Conservation (phyloP, 1,284 basidiomycete genomes). For the Ceratobasidium sp. region DNA sequence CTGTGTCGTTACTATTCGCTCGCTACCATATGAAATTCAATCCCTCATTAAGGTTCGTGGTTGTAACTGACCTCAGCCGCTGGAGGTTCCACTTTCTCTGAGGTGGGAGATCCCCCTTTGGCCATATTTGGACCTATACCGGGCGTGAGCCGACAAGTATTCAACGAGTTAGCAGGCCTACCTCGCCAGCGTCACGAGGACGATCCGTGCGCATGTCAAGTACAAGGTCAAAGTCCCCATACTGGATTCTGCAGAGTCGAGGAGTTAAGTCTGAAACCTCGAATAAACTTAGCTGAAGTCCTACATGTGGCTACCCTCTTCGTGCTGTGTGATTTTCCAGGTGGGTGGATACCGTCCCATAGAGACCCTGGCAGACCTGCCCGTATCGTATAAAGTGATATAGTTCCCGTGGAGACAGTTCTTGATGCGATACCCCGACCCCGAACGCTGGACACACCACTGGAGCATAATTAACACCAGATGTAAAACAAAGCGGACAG, state of each 20-base stretch:
- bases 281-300: too few relatives aligned
- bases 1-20: not conserved
- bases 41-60: not conserved
- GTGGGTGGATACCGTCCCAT: not conserved
- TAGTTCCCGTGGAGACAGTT: not conserved
- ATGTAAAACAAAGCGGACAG: not conserved
- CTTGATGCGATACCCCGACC: conserved; percentile 11
- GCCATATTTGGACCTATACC: too few relatives aligned
- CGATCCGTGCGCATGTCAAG: not conserved
- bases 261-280: not conserved
- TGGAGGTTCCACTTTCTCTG: conserved; percentile 13
- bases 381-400: not conserved
- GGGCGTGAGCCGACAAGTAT: too few relatives aligned
- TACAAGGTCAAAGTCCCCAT: conserved; percentile 5
- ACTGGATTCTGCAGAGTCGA: conserved; percentile 5
- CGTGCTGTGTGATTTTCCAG: conserved; percentile 1
- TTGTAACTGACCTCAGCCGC: not conserved
- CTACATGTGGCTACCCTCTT: not conserved
- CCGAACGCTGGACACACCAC: conserved; percentile 22
- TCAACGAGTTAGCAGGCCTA: not conserved
- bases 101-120: too few relatives aligned
- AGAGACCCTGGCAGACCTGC: not conserved
- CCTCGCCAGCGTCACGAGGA: not conserved
- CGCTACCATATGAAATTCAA: too few relatives aligned
- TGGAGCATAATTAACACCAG: not conserved